These are phyloP conservation scores for Rhizopus arrhizus DNA, from an alignment of 371 early-diverging fungal genomes.

Conservation along the genomic window DNA sequence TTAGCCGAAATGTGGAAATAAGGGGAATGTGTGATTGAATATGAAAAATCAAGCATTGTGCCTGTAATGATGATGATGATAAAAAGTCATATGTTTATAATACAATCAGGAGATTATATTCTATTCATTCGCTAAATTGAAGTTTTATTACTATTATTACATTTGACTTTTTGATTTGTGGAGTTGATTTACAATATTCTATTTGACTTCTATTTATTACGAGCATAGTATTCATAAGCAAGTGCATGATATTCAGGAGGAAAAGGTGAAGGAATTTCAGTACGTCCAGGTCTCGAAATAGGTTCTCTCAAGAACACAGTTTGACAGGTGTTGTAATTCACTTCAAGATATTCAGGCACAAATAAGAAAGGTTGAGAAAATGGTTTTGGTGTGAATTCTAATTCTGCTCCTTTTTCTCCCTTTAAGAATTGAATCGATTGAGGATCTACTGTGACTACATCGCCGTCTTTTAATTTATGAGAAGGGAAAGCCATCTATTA, in stretches of 20 bases:
- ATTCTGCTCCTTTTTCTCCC: constrained; percentile 56
- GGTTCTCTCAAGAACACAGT: constrained; percentile 87
- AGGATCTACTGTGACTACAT: constrained; percentile 86
- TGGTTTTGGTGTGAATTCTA: constrained; percentile 73
- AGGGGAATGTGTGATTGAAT: too few species aligned
- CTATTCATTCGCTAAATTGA: too few species aligned
- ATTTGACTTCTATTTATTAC: constrained; percentile 33
- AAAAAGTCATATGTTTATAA: too few species aligned
- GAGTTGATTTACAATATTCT: not conserved
- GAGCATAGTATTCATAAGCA: constrained; percentile 90
- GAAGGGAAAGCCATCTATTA: constrained; percentile 71
- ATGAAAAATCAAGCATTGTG: too few species aligned
- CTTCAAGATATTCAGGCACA: constrained; percentile 95
- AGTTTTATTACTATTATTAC: too few species aligned
- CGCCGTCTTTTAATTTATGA: constrained; percentile 84
- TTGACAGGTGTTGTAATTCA: constrained; percentile 92
- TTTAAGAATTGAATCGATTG: constrained; percentile 73
- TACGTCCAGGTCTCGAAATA: constrained; percentile 79
- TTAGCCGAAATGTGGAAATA: too few species aligned
- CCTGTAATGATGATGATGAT: too few species aligned
- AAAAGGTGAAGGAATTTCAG: constrained; percentile 94
- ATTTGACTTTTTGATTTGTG: too few species aligned
- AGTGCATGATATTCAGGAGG: constrained; percentile 89
- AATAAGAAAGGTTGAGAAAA: constrained; percentile 96
- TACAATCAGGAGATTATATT: too few species aligned